Percentiles rank a stretch among this genome's conserved stretches.
Conservation (phyloP, 2,329 filamentous ascomycete species). For the Dactylellina parvicollis region DNA sequence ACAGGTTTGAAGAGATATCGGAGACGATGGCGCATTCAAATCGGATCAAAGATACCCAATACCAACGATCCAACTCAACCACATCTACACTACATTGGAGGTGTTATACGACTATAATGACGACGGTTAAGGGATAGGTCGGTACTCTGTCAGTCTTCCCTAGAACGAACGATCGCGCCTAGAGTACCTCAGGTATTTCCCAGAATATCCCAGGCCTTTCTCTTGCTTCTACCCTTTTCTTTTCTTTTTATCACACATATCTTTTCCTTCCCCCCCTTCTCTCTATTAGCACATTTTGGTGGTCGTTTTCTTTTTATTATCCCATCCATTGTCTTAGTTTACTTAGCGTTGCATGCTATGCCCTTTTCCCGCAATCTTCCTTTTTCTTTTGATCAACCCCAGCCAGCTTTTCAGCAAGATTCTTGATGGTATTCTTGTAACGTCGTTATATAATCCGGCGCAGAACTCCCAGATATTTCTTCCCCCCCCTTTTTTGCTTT, state of each 20-base stretch:
- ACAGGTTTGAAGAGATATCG: background rate
- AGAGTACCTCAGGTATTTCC: background rate
- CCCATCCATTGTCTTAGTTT: slow-evolving; percentile 26
- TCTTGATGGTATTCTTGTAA: background rate
- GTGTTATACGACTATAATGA: background rate
- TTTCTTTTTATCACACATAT: background rate
- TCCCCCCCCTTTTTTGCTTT: too few species aligned
- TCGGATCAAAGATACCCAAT: slow-evolving; percentile 17
- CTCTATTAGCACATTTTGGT: background rate
- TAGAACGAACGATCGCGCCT: too few species aligned
- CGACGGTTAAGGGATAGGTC: background rate
- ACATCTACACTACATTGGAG: background rate
- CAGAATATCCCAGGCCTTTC: background rate
- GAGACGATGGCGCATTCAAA: background rate
- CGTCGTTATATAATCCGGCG: background rate
- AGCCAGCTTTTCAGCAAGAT: background rate
- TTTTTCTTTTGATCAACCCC: background rate
- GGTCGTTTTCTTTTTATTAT: background rate
- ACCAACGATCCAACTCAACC: background rate
- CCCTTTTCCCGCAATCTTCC: slow-evolving; percentile 9
- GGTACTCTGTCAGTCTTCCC: background rate
- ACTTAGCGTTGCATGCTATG: slow-evolving; percentile 48
- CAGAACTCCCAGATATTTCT: slow-evolving; percentile 2
- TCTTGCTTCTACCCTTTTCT: background rate
- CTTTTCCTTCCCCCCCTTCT: background rate